Base-by-base conservation (phyloP, 1,139 yeast genomes). In the Groenewaldozyma auringiensis region DNA sequence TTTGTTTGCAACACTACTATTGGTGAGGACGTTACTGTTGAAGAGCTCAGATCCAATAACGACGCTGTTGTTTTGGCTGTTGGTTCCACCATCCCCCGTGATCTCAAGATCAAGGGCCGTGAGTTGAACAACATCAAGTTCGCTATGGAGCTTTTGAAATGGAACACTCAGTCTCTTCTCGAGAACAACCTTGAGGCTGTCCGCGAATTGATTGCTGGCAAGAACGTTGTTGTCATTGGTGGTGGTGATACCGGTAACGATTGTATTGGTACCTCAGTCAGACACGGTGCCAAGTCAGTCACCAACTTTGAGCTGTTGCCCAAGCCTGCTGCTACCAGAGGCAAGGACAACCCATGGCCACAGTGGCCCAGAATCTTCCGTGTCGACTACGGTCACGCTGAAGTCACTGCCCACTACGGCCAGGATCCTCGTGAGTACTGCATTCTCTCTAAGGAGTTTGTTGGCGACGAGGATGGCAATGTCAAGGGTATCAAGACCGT, bases 241-340 rank as follows among this genome's bases (percentile, higher is more conserved):
- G 98, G 98, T 72, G 98, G 98, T 78, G 98, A 92, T 67, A 92
- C 98, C 39, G 98, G 98, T 78, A 92, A 92, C 64, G 98, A 92
- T 74, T 92, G 97, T 77, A 78, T 92, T 63, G 98, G 97, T 69
- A 92, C 98, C 35, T 80, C 96, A 27, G 92, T 94, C 39, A 83
- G 98, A 70, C 97, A 92, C 64, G 96, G 96, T 36, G 97, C 97
- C 53, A 81, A 84, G 65, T 83, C 95, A n/a, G 96, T 92, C 46
- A 78, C 84, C 55, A 92, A 92, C 75, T 92, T 92, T 66, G 98
- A 92, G 71, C 75, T 92, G 63, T 74, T 92, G 60, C 98, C 98
- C 51, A 80, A 82, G 61, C 98, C 98, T 53, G 88, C 96, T 42
- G 74, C 76, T 36, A 75, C 78, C 49, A 81, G 97, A 67, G 85